Base-by-base conservation (phyloP, 1,139 yeast genomes). In the Geotrichum aggregatum region DNA sequence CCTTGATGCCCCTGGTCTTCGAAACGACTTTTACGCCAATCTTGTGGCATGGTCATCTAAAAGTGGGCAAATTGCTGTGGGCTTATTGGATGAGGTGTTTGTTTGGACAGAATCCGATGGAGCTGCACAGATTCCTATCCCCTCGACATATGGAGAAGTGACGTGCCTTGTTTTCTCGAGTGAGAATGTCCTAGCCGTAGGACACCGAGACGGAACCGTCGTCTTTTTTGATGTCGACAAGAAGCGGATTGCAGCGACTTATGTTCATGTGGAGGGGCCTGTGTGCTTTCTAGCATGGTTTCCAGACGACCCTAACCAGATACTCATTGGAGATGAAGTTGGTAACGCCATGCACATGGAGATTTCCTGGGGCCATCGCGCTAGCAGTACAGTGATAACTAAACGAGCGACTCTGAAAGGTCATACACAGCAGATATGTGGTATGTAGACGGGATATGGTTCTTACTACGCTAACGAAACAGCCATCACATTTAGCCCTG, bases 1-100 rank as follows among this genome's bases (percentile, higher is more conserved):
- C 0, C 67, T 87, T 21, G 88, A 84, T 63, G 95, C 95, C 0
- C 92, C 91, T 0, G 82, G 82, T 0, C 68, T 89, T 49, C 72
- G 85, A 54, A 84, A 87, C 63, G 96, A 89, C 65, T 89, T 83
- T 65, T 89, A 89, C 67, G 77, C 88, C 1, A 86, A 87, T 62
- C 71, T 86, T 47, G 78, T 88, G 0, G 78, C 91, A 10, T 88
- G 96, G 95, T 82, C 91, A 0, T 65, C 66, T 2, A 63, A 63
- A 24, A 41, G 54, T 14, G 76, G 76, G 26, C 73, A 73, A 31
- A 71, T 88, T 0, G 85, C 84, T 0, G 91, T 88, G 1, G 97
- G 92, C 0, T 68, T 88, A 36, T 83, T 82, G 0, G 63, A 71
- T 1, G 71, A 76, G 6, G 84, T 82, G 0, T 86, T 79, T 63